Base-by-base conservation (phyloP, 2,329 filamentous ascomycete species). In the Bretziella fagacearum region DNA sequence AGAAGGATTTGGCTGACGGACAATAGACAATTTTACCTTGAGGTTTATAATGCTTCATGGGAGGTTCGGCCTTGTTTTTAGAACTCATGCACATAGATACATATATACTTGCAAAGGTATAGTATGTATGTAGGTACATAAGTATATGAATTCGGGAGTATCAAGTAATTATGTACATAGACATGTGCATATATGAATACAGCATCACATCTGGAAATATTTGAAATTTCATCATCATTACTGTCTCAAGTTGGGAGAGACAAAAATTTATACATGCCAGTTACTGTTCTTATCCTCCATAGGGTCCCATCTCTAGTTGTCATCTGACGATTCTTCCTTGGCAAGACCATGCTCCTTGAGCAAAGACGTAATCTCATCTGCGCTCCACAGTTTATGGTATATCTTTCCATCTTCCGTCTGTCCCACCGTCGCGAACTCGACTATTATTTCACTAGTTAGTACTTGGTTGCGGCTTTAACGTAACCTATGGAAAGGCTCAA, bases 381-480 rank as follows among this genome's bases (percentile, higher is more conserved):
- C 89, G 57, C 78, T 83, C 91, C 91, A 98, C 53, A 98, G 73
- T 62, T 93, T 84, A 66, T 98, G 91, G 70, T 96, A 98, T 65
- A 98, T 89, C 70, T 89, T 91, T 58, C 91, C 91, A 55, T 87
- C 79, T 65, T 86, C 81, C 55, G 87, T 96, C 69, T 87, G 85
- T 56, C 91, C 93, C 52, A 98, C 89, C 26, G 93, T 98, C 55
- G 91, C 93, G 60, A 98, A 98, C 62, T 98, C 91, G 61, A 98
- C 87, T 95, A 56, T 13, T 52, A 33, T 13, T 22, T 30, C 10
- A n/a, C n/a, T n/a, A 8, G 35, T 39, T 39, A 39, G 35, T 18
- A 39, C 5, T 18, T 36, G 33, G 8, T 18, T n/a, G n/a, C n/a
- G n/a, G n/a, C 15, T 39, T 18, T 22, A 48, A 23, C 13, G 10